These are phyloP conservation scores for Aspergillus sp. DNA, from an alignment of 2,329 filamentous ascomycete species.

Conservation along the genomic window DNA sequence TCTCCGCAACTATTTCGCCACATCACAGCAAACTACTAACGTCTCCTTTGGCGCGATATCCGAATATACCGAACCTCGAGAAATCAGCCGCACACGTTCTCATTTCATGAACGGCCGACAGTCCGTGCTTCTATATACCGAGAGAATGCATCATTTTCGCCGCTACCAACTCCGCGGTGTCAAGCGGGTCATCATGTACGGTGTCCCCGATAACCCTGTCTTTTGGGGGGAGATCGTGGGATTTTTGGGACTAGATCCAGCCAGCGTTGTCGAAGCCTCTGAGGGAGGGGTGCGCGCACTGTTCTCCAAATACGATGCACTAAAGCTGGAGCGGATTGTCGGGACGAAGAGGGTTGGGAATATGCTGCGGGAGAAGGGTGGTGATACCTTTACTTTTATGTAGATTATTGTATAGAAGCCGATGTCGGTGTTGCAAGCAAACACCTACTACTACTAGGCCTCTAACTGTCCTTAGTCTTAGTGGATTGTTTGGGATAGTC, in stretches of 20 bases:
- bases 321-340: slow-evolving; percentile 86
- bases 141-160: slow-evolving; percentile 94
- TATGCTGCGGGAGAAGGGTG: slow-evolving; percentile 77
- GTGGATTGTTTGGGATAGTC: background rate
- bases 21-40: slow-evolving; percentile 56
- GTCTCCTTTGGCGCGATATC: slow-evolving; percentile 78
- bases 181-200: slow-evolving; percentile 83
- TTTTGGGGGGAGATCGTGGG: slow-evolving; percentile 47
- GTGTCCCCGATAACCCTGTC: slow-evolving; percentile 78
- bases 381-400: slow-evolving; percentile 93
- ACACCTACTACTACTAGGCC: background rate
- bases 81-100: slow-evolving; percentile 79
- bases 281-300: slow-evolving; percentile 58
- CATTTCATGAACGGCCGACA: slow-evolving; percentile 85
- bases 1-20: slow-evolving; percentile 87
- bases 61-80: slow-evolving; percentile 78
- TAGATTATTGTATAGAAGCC: slow-evolving; percentile 42
- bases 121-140: slow-evolving; percentile 83
- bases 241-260: slow-evolving; percentile 39
- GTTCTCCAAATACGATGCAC: slow-evolving; percentile 85
- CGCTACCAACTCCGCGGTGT: slow-evolving; percentile 82
- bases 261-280: slow-evolving; percentile 57
- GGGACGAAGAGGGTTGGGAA: slow-evolving; percentile 76
- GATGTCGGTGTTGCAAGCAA: background rate
- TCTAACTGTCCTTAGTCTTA: background rate